phyloP scores from a whole-genome alignment of 2,329 filamentous ascomycete genomes.

The Gnomoniopsis smithogilvyi region DNA sequence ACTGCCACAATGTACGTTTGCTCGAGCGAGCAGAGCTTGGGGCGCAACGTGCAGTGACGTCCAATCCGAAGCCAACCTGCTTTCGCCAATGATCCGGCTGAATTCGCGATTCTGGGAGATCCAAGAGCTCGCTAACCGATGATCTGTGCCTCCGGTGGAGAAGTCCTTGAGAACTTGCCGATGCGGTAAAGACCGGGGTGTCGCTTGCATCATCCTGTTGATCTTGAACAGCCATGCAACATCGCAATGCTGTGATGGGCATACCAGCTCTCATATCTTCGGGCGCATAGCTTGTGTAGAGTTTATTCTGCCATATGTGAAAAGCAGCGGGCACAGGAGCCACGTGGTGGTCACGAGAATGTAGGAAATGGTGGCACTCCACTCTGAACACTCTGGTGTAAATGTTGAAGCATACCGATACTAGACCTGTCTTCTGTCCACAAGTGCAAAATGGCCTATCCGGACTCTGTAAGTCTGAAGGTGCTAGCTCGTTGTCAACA shows the following conservation, averaged over 20 bases:
- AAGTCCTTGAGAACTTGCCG: not conserved
- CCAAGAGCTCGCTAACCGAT: not conserved
- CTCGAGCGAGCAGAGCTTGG: not conserved
- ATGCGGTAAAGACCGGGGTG: not conserved
- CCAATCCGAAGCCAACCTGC: not conserved
- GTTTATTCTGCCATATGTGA: not conserved
- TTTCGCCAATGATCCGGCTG: not conserved
- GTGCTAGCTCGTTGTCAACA: not conserved
- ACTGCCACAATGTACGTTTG: not conserved
- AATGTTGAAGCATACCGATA: not conserved
- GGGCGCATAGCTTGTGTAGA: not conserved
- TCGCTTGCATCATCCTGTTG: too few relatives aligned
- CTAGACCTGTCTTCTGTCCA: not conserved
- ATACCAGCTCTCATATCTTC: not conserved
- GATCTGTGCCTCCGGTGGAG: not conserved
- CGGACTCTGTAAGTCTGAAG: not conserved
- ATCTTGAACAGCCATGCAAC: not conserved
- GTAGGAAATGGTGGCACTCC: not conserved
- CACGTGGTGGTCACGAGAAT: not conserved
- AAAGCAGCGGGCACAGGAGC: not conserved
- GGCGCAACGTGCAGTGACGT: not conserved
- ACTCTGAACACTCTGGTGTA: not conserved
- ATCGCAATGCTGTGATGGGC: not conserved
- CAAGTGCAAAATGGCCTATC: not conserved
- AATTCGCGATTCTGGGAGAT: not conserved